phyloP scores from a whole-genome alignment of 768 basidiomycete genomes.

The Amanita pallidorosea region DNA sequence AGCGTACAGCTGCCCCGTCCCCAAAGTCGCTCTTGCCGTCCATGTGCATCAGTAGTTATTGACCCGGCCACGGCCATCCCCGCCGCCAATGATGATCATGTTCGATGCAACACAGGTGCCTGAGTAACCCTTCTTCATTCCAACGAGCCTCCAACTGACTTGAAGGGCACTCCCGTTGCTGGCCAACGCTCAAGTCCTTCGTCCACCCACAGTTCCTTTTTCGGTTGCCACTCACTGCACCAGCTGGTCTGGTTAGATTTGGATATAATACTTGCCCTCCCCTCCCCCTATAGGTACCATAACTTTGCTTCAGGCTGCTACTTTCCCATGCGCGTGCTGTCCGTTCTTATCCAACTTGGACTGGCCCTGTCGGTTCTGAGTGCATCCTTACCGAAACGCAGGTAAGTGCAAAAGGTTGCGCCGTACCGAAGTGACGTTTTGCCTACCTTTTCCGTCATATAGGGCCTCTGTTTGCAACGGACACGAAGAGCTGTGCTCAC shows the following conservation, averaged over 20 bases:
- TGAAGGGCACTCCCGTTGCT: neutral
- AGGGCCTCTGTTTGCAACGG: conserved; percentile 54
- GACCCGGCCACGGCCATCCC: no score
- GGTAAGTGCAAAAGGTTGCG: neutral
- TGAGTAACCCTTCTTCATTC: neutral
- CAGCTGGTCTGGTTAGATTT: neutral
- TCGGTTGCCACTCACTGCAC: neutral
- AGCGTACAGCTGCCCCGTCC: no score
- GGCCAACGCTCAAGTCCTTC: neutral
- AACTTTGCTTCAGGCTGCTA: neutral
- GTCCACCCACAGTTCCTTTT: neutral
- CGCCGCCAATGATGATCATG: neutral
- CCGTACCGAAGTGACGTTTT: neutral
- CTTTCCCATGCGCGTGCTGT: neutral
- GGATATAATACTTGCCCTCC: neutral
- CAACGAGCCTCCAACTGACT: neutral
- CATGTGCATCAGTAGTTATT: no score
- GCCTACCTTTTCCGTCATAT: neutral
- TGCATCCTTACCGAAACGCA: neutral
- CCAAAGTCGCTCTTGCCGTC: no score
- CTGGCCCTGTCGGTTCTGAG: neutral
- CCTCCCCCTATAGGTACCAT: neutral
- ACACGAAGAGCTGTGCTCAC: conserved; percentile 47
- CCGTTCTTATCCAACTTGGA: neutral
- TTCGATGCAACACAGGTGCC: no score